These are phyloP conservation scores for Chaetomium strumarium DNA, from an alignment of 2,329 filamentous ascomycete genomes.

Conservation along the genomic window DNA sequence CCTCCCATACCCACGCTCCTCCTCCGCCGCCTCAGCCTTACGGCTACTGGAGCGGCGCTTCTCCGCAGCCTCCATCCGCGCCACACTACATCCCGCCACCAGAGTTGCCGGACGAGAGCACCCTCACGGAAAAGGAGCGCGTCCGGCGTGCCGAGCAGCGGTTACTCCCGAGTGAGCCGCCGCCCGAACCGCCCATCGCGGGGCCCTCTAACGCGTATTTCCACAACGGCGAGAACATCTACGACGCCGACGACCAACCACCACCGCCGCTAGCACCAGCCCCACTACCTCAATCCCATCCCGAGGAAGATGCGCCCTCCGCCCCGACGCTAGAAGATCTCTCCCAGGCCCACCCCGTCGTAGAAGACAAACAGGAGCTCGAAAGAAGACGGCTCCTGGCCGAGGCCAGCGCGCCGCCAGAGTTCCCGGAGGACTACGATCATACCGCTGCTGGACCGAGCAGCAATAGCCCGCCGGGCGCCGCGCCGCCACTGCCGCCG, in stretches of 20 bases:
- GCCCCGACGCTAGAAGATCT: slow-evolving; percentile 45
- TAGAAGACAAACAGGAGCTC: slow-evolving; percentile 75
- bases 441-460: slow-evolving; percentile 15
- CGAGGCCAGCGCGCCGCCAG: slow-evolving; percentile 58
- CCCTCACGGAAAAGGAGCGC: slow-evolving; percentile 74
- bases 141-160: slow-evolving; percentile 70
- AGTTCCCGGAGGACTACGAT: slow-evolving; percentile 49
- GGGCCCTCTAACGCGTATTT: slow-evolving; percentile 35
- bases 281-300: not conserved
- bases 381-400: slow-evolving; percentile 59
- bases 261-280: slow-evolving; percentile 7
- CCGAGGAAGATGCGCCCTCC: slow-evolving; percentile 30
- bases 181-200: slow-evolving; percentile 42
- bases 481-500: slow-evolving; percentile 8
- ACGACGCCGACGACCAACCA: slow-evolving; percentile 41
- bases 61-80: slow-evolving; percentile 30
- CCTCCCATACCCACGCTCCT: slow-evolving; percentile 2
- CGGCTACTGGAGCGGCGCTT: slow-evolving; percentile 31
- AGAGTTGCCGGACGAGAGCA: slow-evolving; percentile 52
- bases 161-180: slow-evolving; percentile 77
- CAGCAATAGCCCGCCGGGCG: slow-evolving; percentile 14
- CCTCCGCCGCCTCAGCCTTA: slow-evolving; percentile 21
- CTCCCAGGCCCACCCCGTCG: slow-evolving; percentile 29
- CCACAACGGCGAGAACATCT: slow-evolving; percentile 45
- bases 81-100: slow-evolving; percentile 52